Base-by-base conservation (phyloP, 2,329 filamentous ascomycete genomes). In the Fusarium dlaminii region DNA sequence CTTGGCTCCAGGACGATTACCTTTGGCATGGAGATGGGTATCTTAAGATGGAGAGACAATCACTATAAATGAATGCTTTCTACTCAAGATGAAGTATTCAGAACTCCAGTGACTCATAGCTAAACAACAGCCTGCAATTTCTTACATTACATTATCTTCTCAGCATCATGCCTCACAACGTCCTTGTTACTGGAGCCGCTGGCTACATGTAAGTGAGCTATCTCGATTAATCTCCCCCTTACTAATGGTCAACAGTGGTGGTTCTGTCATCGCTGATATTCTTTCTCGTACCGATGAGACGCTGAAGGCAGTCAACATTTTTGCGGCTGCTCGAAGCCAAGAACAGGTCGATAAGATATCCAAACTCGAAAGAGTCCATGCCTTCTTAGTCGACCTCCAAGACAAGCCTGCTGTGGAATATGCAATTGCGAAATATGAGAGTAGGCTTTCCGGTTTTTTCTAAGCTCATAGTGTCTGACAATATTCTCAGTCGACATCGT, bases 141-240 rank as follows among this genome's bases (percentile, higher is more conserved):
- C 14, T 37, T 5, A 36, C 32, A 34, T 17, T 14, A 8, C 22
- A 5, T 29, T n/a, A 9, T 24, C 12, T 24, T 39, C 49, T 24
- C 20, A 56, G 6, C 39, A 66, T n/a, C 29, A 77, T 77, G 75
- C 20, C 64, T 32, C 67, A 68, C 6, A 82, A 81, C 34, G 74
- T 82, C 55, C 78, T 83, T 40, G 77, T 83, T 66, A 83, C 81
- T 48, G 81, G 81, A 40, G 81, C 80, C 24, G 81, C 80, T 34
- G 81, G 81, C 39, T 83, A 81, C 75, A 80, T 83, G 81, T 67
- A 46, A 51, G 34, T 46, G 22, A 29, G 4, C 2, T 5, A n/a
- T 55, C 70, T 15, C 60, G 8, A 6, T 10, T 13, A 10, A 6
- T 10, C 7, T 12, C 36, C 27, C 34, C 13, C n/a, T 4, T 27